Conservation (phyloP, 192 early-diverging fungal genomes). For the Mortierella hygrophila region DNA sequence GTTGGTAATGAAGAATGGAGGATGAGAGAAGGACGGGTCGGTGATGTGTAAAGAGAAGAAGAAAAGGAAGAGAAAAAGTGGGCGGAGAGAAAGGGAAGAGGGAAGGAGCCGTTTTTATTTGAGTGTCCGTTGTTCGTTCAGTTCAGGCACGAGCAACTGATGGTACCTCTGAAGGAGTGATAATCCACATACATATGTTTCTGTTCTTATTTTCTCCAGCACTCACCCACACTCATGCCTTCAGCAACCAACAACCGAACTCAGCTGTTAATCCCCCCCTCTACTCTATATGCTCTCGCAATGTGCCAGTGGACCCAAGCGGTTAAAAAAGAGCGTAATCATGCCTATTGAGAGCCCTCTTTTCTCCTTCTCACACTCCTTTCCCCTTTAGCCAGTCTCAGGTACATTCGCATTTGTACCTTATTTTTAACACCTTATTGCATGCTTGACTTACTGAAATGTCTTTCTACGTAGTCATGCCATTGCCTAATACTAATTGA, state of each 20-base stretch:
- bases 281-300: background rate
- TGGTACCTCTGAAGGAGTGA: background rate
- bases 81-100: background rate
- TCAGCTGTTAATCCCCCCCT: background rate
- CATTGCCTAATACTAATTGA: background rate
- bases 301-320: conserved; percentile 1
- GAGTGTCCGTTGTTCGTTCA: background rate
- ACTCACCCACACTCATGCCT: background rate
- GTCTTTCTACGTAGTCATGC: background rate
- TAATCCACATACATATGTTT: background rate
- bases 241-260: background rate
- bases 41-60: background rate
- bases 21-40: background rate
- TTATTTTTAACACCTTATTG: background rate
- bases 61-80: background rate
- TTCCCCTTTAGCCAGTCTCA: background rate
- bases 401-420: background rate
- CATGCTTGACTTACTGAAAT: background rate
- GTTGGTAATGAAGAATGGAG: background rate
- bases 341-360: background rate
- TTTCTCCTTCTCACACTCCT: background rate
- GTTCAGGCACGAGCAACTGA: background rate
- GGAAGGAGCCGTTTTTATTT: background rate
- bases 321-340: background rate
- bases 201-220: background rate